Conservation (phyloP, 495 filamentous ascomycete genomes). For the Hypoxylon trugodes region DNA sequence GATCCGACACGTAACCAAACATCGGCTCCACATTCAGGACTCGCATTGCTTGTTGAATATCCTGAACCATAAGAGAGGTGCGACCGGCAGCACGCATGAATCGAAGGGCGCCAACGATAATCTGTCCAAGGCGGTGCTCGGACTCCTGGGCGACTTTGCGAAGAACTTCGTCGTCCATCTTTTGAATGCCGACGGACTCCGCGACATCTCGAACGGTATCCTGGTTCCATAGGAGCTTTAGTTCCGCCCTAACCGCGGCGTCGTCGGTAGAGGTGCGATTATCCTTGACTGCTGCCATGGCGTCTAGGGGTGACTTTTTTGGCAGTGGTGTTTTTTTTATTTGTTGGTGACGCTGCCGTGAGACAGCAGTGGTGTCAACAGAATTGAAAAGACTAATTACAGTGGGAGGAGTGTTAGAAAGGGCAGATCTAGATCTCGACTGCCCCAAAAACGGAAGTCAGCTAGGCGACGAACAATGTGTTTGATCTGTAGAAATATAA, state of each 20-base stretch:
- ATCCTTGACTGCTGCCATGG: slow-evolving; percentile 32
- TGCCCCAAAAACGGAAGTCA: no score
- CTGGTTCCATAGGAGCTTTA: slow-evolving; percentile 81
- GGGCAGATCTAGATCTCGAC: no score
- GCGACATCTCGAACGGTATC: slow-evolving; percentile 95
- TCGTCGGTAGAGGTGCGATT: slow-evolving; percentile 31
- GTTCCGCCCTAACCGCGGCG: slow-evolving; percentile 26
- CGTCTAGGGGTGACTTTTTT: neutral
- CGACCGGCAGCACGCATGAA: slow-evolving; percentile 91
- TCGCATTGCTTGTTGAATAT: slow-evolving; percentile 81
- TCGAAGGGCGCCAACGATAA: slow-evolving; percentile 90
- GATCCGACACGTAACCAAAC: slow-evolving; percentile 91
- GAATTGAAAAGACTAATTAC: no score
- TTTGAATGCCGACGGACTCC: slow-evolving; percentile 88
- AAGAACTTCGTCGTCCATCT: slow-evolving; percentile 80
- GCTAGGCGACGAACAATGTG: no score
- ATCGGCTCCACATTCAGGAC: slow-evolving; percentile 92
- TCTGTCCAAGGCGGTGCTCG: slow-evolving; percentile 90
- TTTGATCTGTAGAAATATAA: no score
- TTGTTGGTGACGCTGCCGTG: neutral
- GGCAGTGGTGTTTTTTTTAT: neutral
- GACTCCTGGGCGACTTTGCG: slow-evolving; percentile 90
- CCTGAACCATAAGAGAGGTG: slow-evolving; percentile 82
- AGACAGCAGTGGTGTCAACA: neutral
- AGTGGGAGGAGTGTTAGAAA: no score